Conservation (phyloP, 768 basidiomycete genomes). For the Suillus bovinus region DNA sequence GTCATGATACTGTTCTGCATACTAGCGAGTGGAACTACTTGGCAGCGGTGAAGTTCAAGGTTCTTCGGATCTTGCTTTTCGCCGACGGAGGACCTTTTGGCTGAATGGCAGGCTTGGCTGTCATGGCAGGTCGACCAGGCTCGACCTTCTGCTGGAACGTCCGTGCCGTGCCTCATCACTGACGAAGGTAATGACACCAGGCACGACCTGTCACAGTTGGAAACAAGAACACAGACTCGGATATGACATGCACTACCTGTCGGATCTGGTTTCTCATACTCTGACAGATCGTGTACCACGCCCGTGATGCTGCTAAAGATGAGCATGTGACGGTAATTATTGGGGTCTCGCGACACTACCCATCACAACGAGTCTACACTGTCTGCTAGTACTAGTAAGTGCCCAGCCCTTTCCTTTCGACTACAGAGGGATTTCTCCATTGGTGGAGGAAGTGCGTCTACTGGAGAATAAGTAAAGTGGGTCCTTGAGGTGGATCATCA, state of each 20-base stretch:
- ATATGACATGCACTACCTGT: conserved; percentile 32
- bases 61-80: conserved; percentile 29
- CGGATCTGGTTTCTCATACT: conserved; percentile 50
- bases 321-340: conserved; percentile 17
- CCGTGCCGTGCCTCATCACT: conserved; percentile 27
- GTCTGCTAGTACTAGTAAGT: too few species aligned
- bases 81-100: conserved; percentile 30
- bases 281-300: conserved; percentile 27
- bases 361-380: not conserved
- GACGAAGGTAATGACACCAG: conserved; percentile 17
- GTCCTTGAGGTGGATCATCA: too few species aligned
- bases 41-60: conserved; percentile 19
- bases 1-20: conserved; percentile 57
- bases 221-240: conserved; percentile 40
- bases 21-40: conserved; percentile 49
- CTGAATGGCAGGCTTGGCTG: conserved; percentile 37
- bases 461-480: not conserved
- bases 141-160: conserved; percentile 26
- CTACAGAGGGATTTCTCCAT: not conserved
- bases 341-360: not conserved
- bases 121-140: conserved; percentile 11
- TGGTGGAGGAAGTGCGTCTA: not conserved
- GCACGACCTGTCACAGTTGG: conserved; percentile 45
- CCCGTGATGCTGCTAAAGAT: conserved; percentile 32
- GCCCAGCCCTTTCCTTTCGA: not conserved